Base-by-base conservation (phyloP, 2,329 filamentous ascomycete genomes). In the Metarhizium brunneum region DNA sequence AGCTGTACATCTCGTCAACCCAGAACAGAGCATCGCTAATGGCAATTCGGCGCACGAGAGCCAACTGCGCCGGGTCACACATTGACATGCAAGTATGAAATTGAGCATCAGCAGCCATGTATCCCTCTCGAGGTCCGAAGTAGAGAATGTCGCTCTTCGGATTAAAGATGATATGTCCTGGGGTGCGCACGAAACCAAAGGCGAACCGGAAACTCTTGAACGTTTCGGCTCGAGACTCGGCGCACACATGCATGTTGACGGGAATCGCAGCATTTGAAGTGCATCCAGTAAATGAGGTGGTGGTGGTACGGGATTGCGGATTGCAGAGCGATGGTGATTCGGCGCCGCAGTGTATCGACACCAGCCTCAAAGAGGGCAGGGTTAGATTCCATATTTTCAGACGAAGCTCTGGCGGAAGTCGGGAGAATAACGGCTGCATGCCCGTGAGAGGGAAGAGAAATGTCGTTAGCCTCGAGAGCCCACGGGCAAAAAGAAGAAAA, bases 381-480 rank as follows among this genome's bases (percentile, higher is more conserved):
- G 70, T 77, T 59, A 73, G 68, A 45, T 67, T 66, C 77, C 77
- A 79, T 51, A 79, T 76, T 55, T 70, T 73, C 29, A 78, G 65
- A 11, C 77, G 74, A 16, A 79, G 65, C 60, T 79, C 77, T 13
- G 70, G 61, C 1, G 77, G 77, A 1, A 79, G 73, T 47, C 62
- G 64, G 18, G 68, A 57, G 58, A 79, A 79, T 51, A 67, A 61
- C 49, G 65, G 69, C 77, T 79, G 59, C 25, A 32, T 8, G 18
- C 47, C 16, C n/a, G 32, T 14, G 35, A 35, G 2, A 25, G 35
- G 35, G 5, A 47, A n/a, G 32, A 25, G 6, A 30, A 6, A 4
- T 29, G 20, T 29, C 25, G 25, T 48, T 30, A 48, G 45, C 25
- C 25, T 48, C 13, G 20, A 30, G 45, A 48, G 18, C 45, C n/a